phyloP scores from a whole-genome alignment of 2,329 filamentous ascomycete genomes.

The Fusarium verrucosum region DNA sequence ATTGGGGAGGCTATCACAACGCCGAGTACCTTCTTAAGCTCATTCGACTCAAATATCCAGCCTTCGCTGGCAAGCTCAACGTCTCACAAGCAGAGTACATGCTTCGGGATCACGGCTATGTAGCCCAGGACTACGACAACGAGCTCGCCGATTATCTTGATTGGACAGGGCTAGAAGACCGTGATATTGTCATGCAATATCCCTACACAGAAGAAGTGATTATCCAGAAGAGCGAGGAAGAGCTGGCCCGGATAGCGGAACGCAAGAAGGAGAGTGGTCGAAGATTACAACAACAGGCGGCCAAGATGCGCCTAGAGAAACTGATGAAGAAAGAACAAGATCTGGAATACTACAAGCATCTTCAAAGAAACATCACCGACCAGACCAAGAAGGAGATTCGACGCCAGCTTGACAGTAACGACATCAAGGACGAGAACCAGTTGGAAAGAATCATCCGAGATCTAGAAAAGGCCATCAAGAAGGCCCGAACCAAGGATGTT shows the following conservation, averaged over 20 bases:
- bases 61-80: slow-evolving; percentile 86
- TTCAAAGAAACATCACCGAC: slow-evolving; percentile 76
- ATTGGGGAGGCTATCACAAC: slow-evolving; percentile 92
- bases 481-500: slow-evolving; percentile 91
- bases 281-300: slow-evolving; percentile 91
- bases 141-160: slow-evolving; percentile 84
- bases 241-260: slow-evolving; percentile 88
- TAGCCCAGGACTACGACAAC: slow-evolving; percentile 82
- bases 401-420: slow-evolving; percentile 85
- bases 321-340: slow-evolving; percentile 96
- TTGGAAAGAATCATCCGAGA: slow-evolving; percentile 88
- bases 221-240: slow-evolving; percentile 92
- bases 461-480: slow-evolving; percentile 87
- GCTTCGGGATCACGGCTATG: slow-evolving; percentile 87
- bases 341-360: slow-evolving; percentile 88
- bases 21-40: slow-evolving; percentile 93
- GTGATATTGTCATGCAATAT: slow-evolving; percentile 89
- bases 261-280: slow-evolving; percentile 94
- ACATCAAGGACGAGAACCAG: slow-evolving; percentile 89
- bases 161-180: slow-evolving; percentile 90
- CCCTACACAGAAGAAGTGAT: slow-evolving; percentile 92
- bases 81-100: slow-evolving; percentile 87
- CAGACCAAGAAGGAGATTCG: slow-evolving; percentile 92
- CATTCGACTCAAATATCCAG: slow-evolving; percentile 88
- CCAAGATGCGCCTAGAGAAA: slow-evolving; percentile 96